Base-by-base conservation (phyloP, 2,329 filamentous ascomycete species). In the Hypoxylon sp. region DNA sequence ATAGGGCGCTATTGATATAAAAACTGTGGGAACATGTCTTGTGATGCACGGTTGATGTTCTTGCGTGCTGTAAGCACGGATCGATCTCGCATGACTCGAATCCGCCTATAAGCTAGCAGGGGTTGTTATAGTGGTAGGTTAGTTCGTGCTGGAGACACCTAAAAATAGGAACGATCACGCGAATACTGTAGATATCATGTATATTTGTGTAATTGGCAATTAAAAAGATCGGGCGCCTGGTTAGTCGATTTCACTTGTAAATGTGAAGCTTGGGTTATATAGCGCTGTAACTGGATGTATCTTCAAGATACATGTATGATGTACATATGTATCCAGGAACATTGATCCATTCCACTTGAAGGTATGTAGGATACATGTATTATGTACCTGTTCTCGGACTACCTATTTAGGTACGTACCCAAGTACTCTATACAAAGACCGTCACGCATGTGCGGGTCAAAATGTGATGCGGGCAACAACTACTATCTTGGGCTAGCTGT, bases 41-140 rank as follows among this genome's bases (percentile, higher is more conserved):
- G 6, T 47, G 21, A 24, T 57, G 24, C 17, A 8, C 27, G 31
- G 42, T 31, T 37, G 42, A 60, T 44, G 35, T 35, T 24, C 35
- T 51, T 11, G 46, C n/a, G 44, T 48, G 44, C 32, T 7, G 24
- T 44, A 2, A 32, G 35, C 39, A 6, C n/a, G 39, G 37, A 52
- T 44, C 39, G 53, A 58, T 57, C 35, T 52, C 53, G 47, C 47
- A 50, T 56, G 31, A 24, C 11, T 47, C 11, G 7, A 62, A 21
- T 17, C 39, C 44, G 42, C 50, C 53, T 57, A 52, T n/a, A 42
- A 19, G 55, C 57, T 66, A 66, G 51, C 62, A 60, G 42, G 55
- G 62, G n/a, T 24, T 24, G 24, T 4, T 24, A 24, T 24, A 24
- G 24, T 24, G 2, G 4, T 4, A 2, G 2, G 4, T 24, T 24